Conservation (phyloP, 2,329 filamentous ascomycete species). For the Fusarium cyanostomum region DNA sequence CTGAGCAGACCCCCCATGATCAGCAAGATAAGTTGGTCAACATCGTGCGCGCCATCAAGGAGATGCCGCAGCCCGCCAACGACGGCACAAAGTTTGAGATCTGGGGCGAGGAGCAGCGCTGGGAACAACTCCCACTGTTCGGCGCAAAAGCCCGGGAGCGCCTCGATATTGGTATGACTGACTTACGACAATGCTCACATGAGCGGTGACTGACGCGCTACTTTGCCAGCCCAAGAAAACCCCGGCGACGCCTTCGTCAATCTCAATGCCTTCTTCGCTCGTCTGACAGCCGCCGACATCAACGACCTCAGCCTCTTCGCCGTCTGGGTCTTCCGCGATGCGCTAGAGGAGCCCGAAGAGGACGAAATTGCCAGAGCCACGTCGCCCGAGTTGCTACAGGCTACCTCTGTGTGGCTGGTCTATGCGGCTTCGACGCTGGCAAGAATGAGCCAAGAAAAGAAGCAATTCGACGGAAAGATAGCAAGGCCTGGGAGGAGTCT, state of each 20-base stretch:
- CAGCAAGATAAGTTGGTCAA: slow-evolving; percentile 36
- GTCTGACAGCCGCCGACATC: slow-evolving; percentile 12
- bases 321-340: slow-evolving; percentile 30
- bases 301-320: slow-evolving; percentile 29
- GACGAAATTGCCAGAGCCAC: not conserved
- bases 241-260: slow-evolving; percentile 17
- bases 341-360: slow-evolving; percentile 28
- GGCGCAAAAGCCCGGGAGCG: slow-evolving; percentile 23
- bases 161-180: slow-evolving; percentile 25
- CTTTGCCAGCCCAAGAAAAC: slow-evolving; percentile 20
- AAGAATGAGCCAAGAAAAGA: not conserved
- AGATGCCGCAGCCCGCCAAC: slow-evolving; percentile 14
- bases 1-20: slow-evolving; percentile 32
- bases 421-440: slow-evolving; percentile 12
- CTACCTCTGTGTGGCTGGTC: slow-evolving; percentile 23
- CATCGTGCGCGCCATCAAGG: slow-evolving; percentile 31
- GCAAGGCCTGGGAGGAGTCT: slow-evolving; percentile 25
- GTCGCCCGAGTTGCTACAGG: slow-evolving; percentile 3
- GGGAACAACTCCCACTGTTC: slow-evolving; percentile 33
- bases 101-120: slow-evolving; percentile 29
- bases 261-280: slow-evolving; percentile 32
- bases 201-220: not conserved
- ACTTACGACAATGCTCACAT: not conserved
- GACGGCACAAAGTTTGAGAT: slow-evolving; percentile 22
- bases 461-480: slow-evolving; percentile 36